These are phyloP conservation scores for Kurtzmaniella cleridarum DNA, from an alignment of 805 yeast species.

Conservation along the genomic window DNA sequence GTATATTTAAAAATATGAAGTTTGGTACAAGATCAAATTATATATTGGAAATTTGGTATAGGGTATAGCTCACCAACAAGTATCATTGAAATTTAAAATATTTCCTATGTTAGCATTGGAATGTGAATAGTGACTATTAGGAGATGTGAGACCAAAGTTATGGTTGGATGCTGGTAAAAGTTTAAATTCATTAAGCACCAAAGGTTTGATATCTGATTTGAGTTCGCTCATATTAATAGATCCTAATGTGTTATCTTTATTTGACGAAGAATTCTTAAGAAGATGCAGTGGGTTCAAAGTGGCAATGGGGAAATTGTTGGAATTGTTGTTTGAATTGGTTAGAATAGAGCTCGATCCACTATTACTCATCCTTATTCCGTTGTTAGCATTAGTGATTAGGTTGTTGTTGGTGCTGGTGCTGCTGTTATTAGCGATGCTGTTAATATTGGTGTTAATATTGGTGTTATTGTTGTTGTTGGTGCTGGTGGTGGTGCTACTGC, in stretches of 20 bases:
- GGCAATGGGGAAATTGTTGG: neutral
- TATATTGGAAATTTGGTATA: no score
- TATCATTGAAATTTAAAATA: neutral
- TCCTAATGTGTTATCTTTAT: neutral
- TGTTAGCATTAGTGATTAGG: no score
- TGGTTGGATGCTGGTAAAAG: neutral
- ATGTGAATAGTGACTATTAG: slow-evolving; percentile 4
- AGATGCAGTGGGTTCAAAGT: slow-evolving; percentile 25
- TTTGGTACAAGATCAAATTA: no score
- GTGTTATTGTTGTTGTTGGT: neutral
- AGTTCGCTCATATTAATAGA: neutral
- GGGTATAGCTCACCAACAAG: neutral
- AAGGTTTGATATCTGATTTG: neutral
- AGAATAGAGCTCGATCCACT: neutral
- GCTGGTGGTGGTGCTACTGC: neutral
- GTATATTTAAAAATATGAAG: no score
- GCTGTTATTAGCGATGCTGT: neutral
- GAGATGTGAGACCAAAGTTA: slow-evolving; percentile 8
- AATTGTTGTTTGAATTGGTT: neutral
- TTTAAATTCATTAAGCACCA: slow-evolving; percentile 6
- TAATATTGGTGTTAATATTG: neutral
- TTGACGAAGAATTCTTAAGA: slow-evolving; percentile 4
- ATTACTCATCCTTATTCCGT: no score
- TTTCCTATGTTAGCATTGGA: neutral
- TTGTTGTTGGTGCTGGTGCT: no score